Conservation (phyloP, 1,284 basidiomycete genomes). For the Abortiporus biennis region DNA sequence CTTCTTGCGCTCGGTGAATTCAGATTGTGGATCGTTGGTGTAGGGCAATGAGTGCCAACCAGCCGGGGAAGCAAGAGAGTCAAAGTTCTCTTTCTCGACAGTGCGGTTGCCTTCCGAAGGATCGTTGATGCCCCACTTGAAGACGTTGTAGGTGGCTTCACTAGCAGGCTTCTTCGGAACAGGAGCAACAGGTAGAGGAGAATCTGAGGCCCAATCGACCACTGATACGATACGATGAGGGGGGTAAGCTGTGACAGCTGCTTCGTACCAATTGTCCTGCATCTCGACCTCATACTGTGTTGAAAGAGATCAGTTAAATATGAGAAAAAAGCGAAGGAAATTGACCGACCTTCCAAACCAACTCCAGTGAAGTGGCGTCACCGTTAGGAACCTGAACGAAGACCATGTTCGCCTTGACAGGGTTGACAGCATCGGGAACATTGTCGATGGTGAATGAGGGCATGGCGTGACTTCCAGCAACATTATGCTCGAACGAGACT, state of each 20-base stretch:
- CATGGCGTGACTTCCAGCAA: constrained; percentile 44
- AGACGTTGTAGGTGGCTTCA: constrained; percentile 60
- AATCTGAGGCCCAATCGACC: constrained; percentile 80
- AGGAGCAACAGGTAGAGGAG: constrained; percentile 37
- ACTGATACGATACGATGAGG: constrained; percentile 74
- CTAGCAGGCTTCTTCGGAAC: constrained; percentile 31
- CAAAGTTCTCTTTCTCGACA: constrained; percentile 56
- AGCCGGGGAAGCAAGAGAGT: constrained; percentile 71
- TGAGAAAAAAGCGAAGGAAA: not conserved
- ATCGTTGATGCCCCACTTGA: constrained; percentile 72
- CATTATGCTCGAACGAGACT: constrained; percentile 38
- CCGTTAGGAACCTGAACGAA: constrained; percentile 70
- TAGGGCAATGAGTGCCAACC: constrained; percentile 83
- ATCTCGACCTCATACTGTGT: constrained; percentile 77
- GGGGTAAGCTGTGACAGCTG: constrained; percentile 53
- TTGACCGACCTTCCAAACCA: constrained; percentile 62
- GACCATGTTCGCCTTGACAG: constrained; percentile 66
- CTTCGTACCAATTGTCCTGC: constrained; percentile 83
- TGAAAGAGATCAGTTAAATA: not conserved
- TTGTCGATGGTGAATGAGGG: constrained; percentile 37
- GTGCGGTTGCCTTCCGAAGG: constrained; percentile 57
- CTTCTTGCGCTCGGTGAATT: constrained; percentile 14
- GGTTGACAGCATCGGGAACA: constrained; percentile 67
- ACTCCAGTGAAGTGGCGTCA: constrained; percentile 46
- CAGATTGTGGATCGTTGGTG: constrained; percentile 45